A percentile compares a stretch with the other conserved stretches of the same genome.
Evolutionary conservation across 768 basidiomycete species (phyloP).

Genomic region (Daedalea quercina): DNA sequence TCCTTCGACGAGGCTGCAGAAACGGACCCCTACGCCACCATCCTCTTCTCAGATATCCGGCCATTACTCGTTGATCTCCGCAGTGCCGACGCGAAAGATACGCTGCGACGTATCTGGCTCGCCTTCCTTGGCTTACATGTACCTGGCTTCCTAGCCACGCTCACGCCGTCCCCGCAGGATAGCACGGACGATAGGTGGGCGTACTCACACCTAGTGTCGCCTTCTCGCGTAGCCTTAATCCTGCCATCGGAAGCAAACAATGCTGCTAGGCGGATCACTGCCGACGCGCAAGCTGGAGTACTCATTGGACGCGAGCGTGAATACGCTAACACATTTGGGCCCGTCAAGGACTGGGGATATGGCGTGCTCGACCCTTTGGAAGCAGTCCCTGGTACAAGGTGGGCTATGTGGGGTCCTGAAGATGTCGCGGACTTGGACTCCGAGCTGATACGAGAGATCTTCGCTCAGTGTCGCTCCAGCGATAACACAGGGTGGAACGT

Average conservation of each 20-base stretch:
- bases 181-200: constrained; percentile 71
- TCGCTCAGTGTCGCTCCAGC: constrained; percentile 44
- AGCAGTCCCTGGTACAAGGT: constrained; percentile 29
- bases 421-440: constrained; percentile 49
- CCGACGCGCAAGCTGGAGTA: constrained; percentile 60
- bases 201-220: constrained; percentile 37
- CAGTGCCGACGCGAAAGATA: constrained; percentile 38
- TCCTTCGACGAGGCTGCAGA: constrained; percentile 42
- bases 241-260: constrained; percentile 37
- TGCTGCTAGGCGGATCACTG: constrained; percentile 28
- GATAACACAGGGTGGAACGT: constrained; percentile 58
- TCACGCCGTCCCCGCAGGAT: constrained; percentile 24
- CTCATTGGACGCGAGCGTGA: constrained; percentile 61
- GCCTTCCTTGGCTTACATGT: constrained; percentile 64
- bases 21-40: constrained; percentile 63
- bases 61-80: constrained; percentile 41
- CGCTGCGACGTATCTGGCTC: constrained; percentile 65
- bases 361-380: constrained; percentile 53
- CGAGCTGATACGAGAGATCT: constrained; percentile 48
- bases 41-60: constrained; percentile 70
- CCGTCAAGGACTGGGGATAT: constrained; percentile 59
- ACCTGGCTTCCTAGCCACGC: constrained; percentile 50
- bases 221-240: constrained; percentile 39
- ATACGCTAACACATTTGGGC: constrained; percentile 57
- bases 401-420: constrained; percentile 34